Conservation (phyloP, 139 green algal genomes). For the Asterochloris erici region DNA sequence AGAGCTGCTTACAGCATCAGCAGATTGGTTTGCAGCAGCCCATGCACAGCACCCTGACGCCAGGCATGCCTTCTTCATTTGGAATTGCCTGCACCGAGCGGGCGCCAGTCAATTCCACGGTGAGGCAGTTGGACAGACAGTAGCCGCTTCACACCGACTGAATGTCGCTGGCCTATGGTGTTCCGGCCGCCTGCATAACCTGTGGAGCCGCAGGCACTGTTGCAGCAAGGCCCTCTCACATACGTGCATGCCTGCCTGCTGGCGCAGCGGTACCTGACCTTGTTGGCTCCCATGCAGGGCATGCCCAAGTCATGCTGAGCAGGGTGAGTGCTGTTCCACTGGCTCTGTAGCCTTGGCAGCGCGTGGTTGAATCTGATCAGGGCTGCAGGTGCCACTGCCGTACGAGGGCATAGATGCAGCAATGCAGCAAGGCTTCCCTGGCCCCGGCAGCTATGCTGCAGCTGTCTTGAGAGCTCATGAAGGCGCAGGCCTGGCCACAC, state of each 20-base stretch:
- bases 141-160: no score
- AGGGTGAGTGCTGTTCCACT: not conserved
- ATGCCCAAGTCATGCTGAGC: constrained; percentile 56
- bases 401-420: not conserved
- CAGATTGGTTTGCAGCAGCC: constrained; percentile 48
- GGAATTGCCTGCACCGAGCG: constrained; percentile 62
- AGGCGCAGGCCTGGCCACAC: not conserved
- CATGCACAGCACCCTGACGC: not conserved
- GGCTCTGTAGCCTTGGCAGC: not conserved
- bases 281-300: not conserved
- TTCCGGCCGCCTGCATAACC: no score
- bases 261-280: no score
- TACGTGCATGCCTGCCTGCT: no score
- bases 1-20: constrained; percentile 52
- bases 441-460: not conserved
- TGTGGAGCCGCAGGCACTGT: no score
- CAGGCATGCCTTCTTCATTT: constrained; percentile 59
- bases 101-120: constrained; percentile 61
- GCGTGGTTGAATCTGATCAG: not conserved
- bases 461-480: constrained; percentile 1
- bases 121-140: no score
- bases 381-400: not conserved
- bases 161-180: no score
- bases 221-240: no score
- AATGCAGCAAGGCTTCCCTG: not conserved